Evolutionary conservation across 441 rosid species (phyloP).

Genomic region (Corymbia citriodora): DNA sequence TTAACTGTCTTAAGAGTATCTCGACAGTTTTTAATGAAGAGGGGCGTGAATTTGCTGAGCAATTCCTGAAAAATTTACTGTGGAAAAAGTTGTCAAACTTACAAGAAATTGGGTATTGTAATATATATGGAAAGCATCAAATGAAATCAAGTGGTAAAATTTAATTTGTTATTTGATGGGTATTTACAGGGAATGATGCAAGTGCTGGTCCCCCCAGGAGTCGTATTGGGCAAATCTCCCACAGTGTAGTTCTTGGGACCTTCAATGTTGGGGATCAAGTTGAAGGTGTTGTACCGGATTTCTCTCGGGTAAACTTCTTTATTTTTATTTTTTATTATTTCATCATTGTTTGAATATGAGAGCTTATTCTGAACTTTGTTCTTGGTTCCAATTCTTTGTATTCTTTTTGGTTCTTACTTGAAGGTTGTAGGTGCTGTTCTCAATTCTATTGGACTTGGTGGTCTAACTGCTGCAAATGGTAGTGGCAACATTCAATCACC

Average conservation of each 20-base stretch:
- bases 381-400: background rate
- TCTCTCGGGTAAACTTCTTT: constrained; percentile 43
- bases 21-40: background rate
- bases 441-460: constrained; percentile 74
- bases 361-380: background rate
- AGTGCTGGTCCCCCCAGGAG: constrained; percentile 44
- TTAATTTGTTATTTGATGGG: background rate
- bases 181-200: constrained; percentile 49
- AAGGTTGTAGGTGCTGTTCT: constrained; percentile 91
- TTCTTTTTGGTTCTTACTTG: constrained; percentile 6
- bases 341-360: background rate
- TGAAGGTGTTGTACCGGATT: constrained; percentile 64
- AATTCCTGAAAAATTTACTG: background rate
- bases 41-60: background rate
- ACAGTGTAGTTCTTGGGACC: constrained; percentile 83
- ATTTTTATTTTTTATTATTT: background rate
- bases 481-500: constrained; percentile 36
- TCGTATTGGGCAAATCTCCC: constrained; percentile 74
- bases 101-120: background rate
- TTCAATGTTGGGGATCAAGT: constrained; percentile 84
- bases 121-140: background rate
- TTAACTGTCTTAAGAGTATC: background rate
- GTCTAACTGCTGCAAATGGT: constrained; percentile 38
- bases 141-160: background rate
- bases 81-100: background rate